Evolutionary conservation across 1,139 yeast species (phyloP).

Genomic region (Geotrichum reessii): DNA sequence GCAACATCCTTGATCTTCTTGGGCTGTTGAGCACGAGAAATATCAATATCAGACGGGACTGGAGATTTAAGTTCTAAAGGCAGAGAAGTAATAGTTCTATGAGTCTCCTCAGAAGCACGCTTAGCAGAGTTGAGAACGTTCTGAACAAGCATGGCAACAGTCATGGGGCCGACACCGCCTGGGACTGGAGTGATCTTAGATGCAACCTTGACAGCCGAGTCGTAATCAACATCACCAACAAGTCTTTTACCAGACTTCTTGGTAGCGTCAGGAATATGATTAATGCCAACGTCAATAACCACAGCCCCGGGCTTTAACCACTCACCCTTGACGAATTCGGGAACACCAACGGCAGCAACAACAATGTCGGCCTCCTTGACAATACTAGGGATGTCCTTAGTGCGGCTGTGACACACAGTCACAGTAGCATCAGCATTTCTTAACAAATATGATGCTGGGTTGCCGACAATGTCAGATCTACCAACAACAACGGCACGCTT

Average conservation of each 20-base stretch:
- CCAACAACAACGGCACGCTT: slow-evolving; percentile 91
- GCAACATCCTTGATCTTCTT: slow-evolving; percentile 78
- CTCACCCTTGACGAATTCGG: slow-evolving; percentile 78
- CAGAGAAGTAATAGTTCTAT: slow-evolving; percentile 47
- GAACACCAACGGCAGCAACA: slow-evolving; percentile 84
- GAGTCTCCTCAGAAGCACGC: slow-evolving; percentile 32
- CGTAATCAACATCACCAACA: slow-evolving; percentile 92
- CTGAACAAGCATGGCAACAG: slow-evolving; percentile 89
- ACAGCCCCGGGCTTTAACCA: slow-evolving; percentile 84
- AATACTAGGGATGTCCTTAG: slow-evolving; percentile 55
- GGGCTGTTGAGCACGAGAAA: slow-evolving; percentile 84
- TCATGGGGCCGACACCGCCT: slow-evolving; percentile 99
- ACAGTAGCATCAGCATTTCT: slow-evolving; percentile 80
- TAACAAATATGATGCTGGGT: slow-evolving; percentile 80
- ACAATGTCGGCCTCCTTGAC: slow-evolving; percentile 79
- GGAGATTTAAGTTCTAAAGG: slow-evolving; percentile 64
- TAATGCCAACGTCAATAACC: slow-evolving; percentile 94
- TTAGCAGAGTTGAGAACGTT: slow-evolving; percentile 83
- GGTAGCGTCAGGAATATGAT: slow-evolving; percentile 69
- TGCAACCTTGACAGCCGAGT: slow-evolving; percentile 59
- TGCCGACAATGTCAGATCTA: slow-evolving; percentile 92
- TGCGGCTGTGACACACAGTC: slow-evolving; percentile 75
- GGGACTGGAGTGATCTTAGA: slow-evolving; percentile 93
- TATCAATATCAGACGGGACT: slow-evolving; percentile 93
- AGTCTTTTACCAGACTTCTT: slow-evolving; percentile 78